Conservation (phyloP, 257 asterid genomes). For the Solanum pinnatisectum region DNA sequence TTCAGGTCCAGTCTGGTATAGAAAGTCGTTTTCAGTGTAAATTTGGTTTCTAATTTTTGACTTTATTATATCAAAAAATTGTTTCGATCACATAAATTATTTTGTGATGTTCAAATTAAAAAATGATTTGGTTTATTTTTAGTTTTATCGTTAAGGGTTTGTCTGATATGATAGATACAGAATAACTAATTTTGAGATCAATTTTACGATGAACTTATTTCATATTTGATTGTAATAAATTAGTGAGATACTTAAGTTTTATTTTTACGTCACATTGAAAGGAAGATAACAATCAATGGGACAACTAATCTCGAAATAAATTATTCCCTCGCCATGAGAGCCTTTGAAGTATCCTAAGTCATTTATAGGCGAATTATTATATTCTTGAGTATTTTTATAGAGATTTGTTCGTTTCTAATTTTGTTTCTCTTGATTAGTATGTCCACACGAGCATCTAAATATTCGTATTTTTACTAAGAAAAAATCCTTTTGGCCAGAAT, state of each 20-base stretch:
- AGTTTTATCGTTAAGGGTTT: not conserved
- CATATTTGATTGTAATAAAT: not conserved
- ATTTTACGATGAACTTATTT: not conserved
- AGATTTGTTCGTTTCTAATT: not conserved
- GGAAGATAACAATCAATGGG: not conserved
- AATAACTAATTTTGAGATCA: not conserved
- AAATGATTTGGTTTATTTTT: not conserved
- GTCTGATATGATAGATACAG: not conserved
- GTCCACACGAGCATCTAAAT: not conserved
- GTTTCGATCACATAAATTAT: not conserved
- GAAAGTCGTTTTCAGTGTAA: not conserved
- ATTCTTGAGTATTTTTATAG: accelerated
- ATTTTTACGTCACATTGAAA: not conserved
- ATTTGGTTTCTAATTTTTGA: not conserved
- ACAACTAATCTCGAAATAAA: no score
- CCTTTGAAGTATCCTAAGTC: not conserved
- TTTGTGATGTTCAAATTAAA: not conserved
- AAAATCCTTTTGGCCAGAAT: no score
- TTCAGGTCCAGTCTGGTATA: not conserved
- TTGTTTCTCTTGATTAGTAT: not conserved
- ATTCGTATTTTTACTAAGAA: not conserved
- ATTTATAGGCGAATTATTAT: not conserved
- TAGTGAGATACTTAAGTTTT: accelerated
- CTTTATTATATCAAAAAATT: not conserved
- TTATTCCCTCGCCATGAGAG: not conserved